Percentiles rank a stretch among this genome's conserved stretches.
Evolutionary conservation across 345 rosid species (phyloP).

Genomic region (Acer campestre): DNA sequence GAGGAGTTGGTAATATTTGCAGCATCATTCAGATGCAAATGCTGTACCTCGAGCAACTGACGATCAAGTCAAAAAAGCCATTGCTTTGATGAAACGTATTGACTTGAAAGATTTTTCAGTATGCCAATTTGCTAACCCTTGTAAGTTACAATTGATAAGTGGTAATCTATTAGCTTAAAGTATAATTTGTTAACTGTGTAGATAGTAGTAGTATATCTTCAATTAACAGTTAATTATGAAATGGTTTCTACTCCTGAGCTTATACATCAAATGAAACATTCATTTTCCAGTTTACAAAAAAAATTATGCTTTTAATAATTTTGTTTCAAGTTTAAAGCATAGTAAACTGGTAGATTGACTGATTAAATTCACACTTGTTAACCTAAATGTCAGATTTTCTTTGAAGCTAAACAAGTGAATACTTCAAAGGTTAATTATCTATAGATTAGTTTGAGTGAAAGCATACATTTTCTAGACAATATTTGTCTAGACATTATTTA

Average conservation of each 20-base stretch:
- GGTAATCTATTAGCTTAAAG: not conserved
- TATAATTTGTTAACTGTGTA: not conserved
- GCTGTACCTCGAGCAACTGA: constrained; percentile 65
- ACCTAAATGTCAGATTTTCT: not conserved
- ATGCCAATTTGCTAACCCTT: constrained; percentile 81
- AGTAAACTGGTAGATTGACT: not conserved
- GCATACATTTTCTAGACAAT: not conserved
- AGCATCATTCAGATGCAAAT: constrained; percentile 52
- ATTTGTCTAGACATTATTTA: not conserved
- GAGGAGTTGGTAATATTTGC: constrained; percentile 36
- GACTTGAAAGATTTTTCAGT: constrained; percentile 77
- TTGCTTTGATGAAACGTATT: constrained; percentile 72
- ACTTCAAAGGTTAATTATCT: not conserved
- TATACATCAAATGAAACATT: not conserved
- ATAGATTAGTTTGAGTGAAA: not conserved
- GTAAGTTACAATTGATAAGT: constrained; percentile 37
- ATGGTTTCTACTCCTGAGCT: not conserved
- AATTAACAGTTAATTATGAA: not conserved
- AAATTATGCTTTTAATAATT: not conserved
- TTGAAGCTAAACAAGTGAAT: not conserved
- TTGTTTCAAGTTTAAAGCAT: not conserved
- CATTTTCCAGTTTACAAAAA: not conserved
- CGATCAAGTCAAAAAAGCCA: constrained; percentile 74
- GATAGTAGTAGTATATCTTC: not conserved
- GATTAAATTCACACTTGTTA: not conserved